Conservation (phyloP, 2,329 filamentous ascomycete genomes). For the Talaromyces piceae region DNA sequence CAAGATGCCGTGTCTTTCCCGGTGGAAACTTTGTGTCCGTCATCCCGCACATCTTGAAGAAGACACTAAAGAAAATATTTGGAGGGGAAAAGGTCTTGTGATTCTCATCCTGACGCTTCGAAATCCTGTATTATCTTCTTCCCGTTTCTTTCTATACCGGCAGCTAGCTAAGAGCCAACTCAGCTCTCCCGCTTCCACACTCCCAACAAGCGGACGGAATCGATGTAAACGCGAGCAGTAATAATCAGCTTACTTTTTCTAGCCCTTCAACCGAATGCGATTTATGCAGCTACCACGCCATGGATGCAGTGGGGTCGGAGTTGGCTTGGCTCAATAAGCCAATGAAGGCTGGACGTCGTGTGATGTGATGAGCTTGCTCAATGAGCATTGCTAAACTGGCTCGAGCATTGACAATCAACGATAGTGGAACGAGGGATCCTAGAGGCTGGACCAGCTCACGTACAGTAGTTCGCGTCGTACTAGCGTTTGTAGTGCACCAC, state of each 20-base stretch:
- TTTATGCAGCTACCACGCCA: constrained; percentile 7
- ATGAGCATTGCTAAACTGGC: constrained; percentile 5
- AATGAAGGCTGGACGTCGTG: constrained; percentile 7
- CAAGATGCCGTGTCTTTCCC: constrained; percentile 10
- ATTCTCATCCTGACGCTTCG: not conserved
- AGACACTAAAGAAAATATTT: not conserved
- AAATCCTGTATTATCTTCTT: not conserved
- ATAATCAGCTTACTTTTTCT: not conserved
- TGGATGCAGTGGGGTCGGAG: constrained; percentile 7
- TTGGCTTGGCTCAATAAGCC: constrained; percentile 8
- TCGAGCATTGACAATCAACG: constrained; percentile 3
- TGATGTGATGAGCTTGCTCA: constrained; percentile 13
- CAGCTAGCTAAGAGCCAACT: no score
- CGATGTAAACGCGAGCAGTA: no score
- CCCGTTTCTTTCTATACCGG: not conserved
- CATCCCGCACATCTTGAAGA: not conserved
- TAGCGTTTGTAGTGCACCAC: not conserved
- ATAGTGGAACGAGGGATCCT: constrained; percentile 1
- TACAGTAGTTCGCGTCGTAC: not conserved
- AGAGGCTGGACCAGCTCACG: not conserved
- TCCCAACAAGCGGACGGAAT: no score
- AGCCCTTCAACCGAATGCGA: not conserved
- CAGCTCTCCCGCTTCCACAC: no score
- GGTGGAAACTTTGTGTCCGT: not conserved
- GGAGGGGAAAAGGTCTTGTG: not conserved